Percentiles rank a stretch among this genome's conserved stretches.
Evolutionary conservation across 78 protist genomes (phyloP).

Genomic region (Dictyostelium intermedium): DNA sequence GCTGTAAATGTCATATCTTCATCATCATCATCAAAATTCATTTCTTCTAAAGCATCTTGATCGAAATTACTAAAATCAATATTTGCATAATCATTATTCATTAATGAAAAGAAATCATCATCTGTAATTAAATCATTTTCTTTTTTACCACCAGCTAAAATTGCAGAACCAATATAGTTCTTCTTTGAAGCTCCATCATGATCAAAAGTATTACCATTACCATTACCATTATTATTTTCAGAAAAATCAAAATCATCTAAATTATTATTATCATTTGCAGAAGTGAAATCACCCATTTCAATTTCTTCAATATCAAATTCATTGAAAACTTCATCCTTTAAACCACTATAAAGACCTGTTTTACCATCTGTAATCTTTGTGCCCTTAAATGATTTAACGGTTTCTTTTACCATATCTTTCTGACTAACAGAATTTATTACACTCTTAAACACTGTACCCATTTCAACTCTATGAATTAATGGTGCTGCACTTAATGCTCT

Average conservation of each 20-base stretch:
- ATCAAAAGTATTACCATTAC: background rate
- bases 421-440: constrained; percentile 10
- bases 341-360: constrained; percentile 7
- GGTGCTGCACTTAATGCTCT: constrained; percentile 72
- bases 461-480: constrained; percentile 60
- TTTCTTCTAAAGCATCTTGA: constrained; percentile 41
- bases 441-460: constrained; percentile 34
- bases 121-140: constrained; percentile 30
- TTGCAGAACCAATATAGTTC: background rate
- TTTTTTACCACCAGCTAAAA: background rate
- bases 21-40: constrained; percentile 67
- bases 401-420: constrained; percentile 12
- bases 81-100: constrained; percentile 72
- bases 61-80: constrained; percentile 49
- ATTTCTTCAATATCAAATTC: constrained; percentile 53
- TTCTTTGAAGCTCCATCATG: background rate
- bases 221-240: background rate
- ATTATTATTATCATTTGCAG: constrained; percentile 18
- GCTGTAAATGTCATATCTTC: constrained; percentile 63
- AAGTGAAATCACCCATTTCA: constrained; percentile 68
- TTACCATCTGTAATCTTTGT: constrained; percentile 47
- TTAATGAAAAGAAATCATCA: constrained; percentile 65
- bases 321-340: constrained; percentile 16
- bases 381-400: background rate
- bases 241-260: background rate